Evolutionary conservation across 2,329 filamentous ascomycete species (phyloP), one percentile per base, ranked within the genome.

Genomic region (Colletotrichum viniferum): DNA sequence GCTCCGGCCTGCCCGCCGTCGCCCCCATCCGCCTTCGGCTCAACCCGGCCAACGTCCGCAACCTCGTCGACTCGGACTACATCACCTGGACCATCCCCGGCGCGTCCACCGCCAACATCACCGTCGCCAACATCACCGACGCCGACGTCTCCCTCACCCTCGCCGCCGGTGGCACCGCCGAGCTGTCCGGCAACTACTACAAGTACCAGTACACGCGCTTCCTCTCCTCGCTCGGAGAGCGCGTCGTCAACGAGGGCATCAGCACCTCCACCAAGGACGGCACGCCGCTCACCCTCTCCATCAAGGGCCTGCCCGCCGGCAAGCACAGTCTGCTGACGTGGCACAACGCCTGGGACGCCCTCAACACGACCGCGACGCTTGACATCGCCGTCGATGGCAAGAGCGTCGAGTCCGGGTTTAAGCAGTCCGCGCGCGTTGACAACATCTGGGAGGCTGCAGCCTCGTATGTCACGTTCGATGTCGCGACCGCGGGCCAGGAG

Each of bases 341-440:
- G 78, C 81, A 82, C 69, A 83, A 83, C 58, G 79, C 79, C 3
- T 82, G 81, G 81, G 81, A 83, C 55, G 73, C 73, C 7, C 60
- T 82, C 28, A 65, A 73, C 10, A 32, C 65, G n/a, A 73, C 77
- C 3, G 79, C 81, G 9, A 75, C 73, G 7, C 65, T 83, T 3
- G 76, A 77, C 8, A 73, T 83, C n/a, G 76, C 78, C 4, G 80
- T 79, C 3, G 78, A 81, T 67, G 81, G 81, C 4, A 71, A 78
- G 43, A 63, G 38, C 12, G 71, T 71, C 7, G 43, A 62, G 36
- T 73, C 75, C 16, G 43, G 60, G 7, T 7, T 69, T 7, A 48
- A 65, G 26, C 79, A 84, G 66, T 76, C 79, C n/a, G 67, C 80
- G 21, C 81, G 81, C 4, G 74, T 78, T 4, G 81, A 82, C 71